Percentiles rank a stretch among this genome's conserved stretches.
These are phyloP conservation scores for Setaria italica DNA, from an alignment of 202 grass and related monocot species.

Conservation along the genomic window DNA sequence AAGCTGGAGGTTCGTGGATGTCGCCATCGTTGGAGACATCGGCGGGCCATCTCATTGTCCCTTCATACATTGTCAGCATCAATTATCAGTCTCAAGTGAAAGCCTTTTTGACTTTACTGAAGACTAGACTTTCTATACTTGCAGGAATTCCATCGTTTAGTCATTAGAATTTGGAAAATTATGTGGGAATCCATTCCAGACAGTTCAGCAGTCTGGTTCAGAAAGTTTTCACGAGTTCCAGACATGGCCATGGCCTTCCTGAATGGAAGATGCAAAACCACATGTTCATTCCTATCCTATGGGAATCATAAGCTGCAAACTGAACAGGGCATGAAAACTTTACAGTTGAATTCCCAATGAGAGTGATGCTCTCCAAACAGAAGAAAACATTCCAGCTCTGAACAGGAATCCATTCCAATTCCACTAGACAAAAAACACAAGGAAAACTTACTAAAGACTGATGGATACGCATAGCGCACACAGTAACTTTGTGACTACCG, in stretches of 20 bases:
- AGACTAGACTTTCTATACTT: neutral
- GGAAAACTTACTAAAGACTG: neutral
- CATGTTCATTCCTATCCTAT: neutral
- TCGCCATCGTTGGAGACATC: conserved; percentile 32
- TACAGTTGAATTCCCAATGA: neutral
- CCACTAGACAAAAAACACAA: neutral
- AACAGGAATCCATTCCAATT: neutral
- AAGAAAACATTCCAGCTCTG: neutral
- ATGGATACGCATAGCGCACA: neutral
- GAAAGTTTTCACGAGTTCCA: neutral
- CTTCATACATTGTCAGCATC: conserved; percentile 36
- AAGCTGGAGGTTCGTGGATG: conserved; percentile 9
- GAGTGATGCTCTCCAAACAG: neutral
- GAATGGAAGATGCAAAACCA: too few relatives aligned
- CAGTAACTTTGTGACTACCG: neutral
- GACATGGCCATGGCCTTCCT: neutral
- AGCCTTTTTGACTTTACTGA: neutral
- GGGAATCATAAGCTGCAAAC: neutral
- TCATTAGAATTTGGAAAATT: neutral
- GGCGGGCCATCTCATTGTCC: conserved; percentile 7
- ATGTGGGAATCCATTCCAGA: neutral
- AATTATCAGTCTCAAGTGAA: conserved; percentile 6
- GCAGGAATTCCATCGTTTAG: neutral
- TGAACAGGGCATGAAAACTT: neutral
- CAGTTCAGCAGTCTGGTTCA: neutral